Conservation (phyloP, 2,329 filamentous ascomycete species). For the Cladosporium sp. region DNA sequence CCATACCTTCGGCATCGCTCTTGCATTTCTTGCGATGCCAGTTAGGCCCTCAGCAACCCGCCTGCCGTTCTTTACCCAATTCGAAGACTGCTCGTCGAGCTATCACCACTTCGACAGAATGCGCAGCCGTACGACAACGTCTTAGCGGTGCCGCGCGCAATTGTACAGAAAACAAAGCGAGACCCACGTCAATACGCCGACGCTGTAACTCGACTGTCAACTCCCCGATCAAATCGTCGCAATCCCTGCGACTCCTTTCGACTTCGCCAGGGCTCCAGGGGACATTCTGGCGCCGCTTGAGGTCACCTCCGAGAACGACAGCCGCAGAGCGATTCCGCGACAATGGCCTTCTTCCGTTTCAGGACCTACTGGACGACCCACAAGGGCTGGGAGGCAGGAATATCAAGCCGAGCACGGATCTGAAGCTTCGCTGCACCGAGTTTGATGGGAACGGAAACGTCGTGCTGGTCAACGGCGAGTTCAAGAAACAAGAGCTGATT, state of each 20-base stretch:
- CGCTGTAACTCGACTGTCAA: neutral
- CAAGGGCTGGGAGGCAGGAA: slow-evolving; percentile 58
- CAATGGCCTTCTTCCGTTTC: slow-evolving; percentile 51
- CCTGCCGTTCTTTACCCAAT: neutral
- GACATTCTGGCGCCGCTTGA: slow-evolving; percentile 12
- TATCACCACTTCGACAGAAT: neutral
- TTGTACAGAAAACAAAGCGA: neutral
- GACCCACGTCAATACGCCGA: neutral
- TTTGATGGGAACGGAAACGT: slow-evolving; percentile 89
- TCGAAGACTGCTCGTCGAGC: neutral
- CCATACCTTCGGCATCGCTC: slow-evolving; percentile 49
- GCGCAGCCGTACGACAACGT: neutral
- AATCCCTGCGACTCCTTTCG: slow-evolving; percentile 16
- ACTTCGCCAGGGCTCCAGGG: slow-evolving; percentile 16
- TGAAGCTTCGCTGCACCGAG: slow-evolving; percentile 86
- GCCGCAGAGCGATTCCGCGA: slow-evolving; percentile 33
- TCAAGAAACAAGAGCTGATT: slow-evolving; percentile 95
- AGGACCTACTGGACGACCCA: slow-evolving; percentile 52
- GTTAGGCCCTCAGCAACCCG: slow-evolving; percentile 33
- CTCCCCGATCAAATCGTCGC: neutral
- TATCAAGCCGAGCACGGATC: slow-evolving; percentile 74
- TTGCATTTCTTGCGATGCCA: slow-evolving; percentile 69
- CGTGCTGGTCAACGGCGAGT: slow-evolving; percentile 87
- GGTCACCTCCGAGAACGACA: slow-evolving; percentile 19
- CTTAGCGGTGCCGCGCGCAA: neutral